Percentiles rank a stretch among this genome's conserved stretches.
phyloP scores from a whole-genome alignment of 345 rosid species.

The Eucalyptus regnans region DNA sequence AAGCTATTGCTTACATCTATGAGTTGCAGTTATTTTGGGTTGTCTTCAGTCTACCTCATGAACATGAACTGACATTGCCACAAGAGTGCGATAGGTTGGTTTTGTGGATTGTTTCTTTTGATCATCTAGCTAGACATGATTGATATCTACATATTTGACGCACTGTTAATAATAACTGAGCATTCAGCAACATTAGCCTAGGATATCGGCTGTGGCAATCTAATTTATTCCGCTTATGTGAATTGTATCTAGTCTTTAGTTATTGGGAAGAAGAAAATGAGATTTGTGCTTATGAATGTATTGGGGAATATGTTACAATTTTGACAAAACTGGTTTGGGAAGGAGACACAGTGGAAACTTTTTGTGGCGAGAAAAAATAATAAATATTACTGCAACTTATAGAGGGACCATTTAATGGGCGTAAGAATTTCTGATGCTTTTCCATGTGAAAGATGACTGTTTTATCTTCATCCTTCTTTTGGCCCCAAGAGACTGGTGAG shows the following conservation, averaged over 20 bases:
- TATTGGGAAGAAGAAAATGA: not conserved
- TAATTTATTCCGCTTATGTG: not conserved
- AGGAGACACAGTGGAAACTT: not conserved
- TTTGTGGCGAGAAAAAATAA: not conserved
- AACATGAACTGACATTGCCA: conserved; percentile 34
- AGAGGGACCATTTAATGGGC: not conserved
- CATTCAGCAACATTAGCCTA: not conserved
- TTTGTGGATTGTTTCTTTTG: not conserved
- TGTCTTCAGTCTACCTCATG: conserved; percentile 53
- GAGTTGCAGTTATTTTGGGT: conserved; percentile 56
- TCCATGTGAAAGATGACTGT: not conserved
- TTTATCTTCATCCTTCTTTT: not conserved
- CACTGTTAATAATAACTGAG: not conserved
- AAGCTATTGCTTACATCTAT: conserved; percentile 44
- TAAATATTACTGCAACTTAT: not conserved
- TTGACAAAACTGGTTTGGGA: not conserved
- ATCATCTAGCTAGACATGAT: not conserved
- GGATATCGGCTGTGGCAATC: not conserved
- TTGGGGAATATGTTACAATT: not conserved
- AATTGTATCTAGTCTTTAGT: not conserved
- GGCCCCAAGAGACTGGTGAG: not conserved
- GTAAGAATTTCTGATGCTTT: not conserved
- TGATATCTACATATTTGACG: not conserved
- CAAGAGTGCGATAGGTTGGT: conserved; percentile 53
- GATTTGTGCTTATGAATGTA: not conserved